Evolutionary conservation across 2,329 filamentous ascomycete species (phyloP), one percentile per base, ranked within the genome.

Genomic region (Scortechinia acanthostroma): DNA sequence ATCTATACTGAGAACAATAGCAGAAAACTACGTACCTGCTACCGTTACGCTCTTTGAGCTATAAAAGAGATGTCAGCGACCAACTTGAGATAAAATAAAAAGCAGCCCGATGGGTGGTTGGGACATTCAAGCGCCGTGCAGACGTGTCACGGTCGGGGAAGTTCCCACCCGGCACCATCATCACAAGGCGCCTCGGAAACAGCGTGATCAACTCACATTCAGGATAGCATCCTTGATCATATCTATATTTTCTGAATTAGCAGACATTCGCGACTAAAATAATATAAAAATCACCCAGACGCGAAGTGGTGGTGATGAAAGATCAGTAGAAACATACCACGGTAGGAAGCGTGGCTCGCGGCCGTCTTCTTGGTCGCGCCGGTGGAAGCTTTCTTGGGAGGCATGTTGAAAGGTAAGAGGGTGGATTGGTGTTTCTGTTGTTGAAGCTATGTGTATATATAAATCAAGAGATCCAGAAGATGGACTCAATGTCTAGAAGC

Each of bases 151-250:
- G 33, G 47, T 28, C 33, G 43, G 30, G 33, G 33, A 28, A 37
- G 44, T 49, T n/a, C n/a, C n/a, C 49, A 53, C 53, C 51, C 53
- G 50, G 53, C 47, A n/a, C 43, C 51, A 47, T 52, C 64, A 69
- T 70, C 73, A 71, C 73, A 43, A 10, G 15, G 20, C 42, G 13
- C 20, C 10, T 10, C 10, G 61, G 52, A 58, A 54, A 58, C 14
- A 42, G 55, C 59, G 53, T 50, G 62, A 67, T 74, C 58, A 61
- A 84, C 81, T 80, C 66, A 86, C 81, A 66, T 75, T 77, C 59
- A 83, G 64, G 61, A 86, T 81, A 55, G 80, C 81, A 64, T 85
- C 80, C 68, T 83, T 83, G 65, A 86, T 82, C 81, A 86, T 84
- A 66, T 83, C 80, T 42, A 63, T 60, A 59, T 58, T 37, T 53